Conservation (phyloP, 225 moss, liverwort and hornwort genomes). For the Sphagnum contortum region DNA sequence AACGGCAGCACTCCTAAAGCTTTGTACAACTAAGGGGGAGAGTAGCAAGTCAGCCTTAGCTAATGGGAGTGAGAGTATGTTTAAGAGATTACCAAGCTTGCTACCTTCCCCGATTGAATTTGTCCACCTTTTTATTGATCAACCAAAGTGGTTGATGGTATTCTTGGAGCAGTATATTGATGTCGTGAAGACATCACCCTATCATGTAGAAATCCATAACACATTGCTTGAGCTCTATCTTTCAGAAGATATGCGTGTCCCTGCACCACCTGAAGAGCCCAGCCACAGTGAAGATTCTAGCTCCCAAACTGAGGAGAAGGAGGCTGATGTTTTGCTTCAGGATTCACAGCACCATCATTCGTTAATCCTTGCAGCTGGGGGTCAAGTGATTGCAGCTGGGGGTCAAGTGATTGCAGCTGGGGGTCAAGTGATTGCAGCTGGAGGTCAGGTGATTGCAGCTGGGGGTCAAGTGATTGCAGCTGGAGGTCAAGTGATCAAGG, state of each 20-base stretch:
- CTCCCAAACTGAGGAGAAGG: conserved; percentile 31
- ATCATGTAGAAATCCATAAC: conserved; percentile 79
- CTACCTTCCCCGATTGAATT: conserved; percentile 85
- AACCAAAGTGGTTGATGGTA: conserved; percentile 93
- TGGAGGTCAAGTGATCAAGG: conserved; percentile 45
- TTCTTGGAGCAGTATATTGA: conserved; percentile 88
- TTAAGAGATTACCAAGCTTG: conserved; percentile 33
- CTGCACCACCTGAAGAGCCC: conserved; percentile 38
- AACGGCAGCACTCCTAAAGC: conserved; percentile 75
- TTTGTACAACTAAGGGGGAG: conserved; percentile 52
- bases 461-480: conserved; percentile 28
- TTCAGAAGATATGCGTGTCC: conserved; percentile 75
- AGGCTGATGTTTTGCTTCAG: conserved; percentile 14
- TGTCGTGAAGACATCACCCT: conserved; percentile 64
- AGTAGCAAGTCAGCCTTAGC: conserved; percentile 17
- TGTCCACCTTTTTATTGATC: conserved; percentile 85
- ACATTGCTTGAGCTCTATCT: conserved; percentile 95
- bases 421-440: conserved; percentile 46
- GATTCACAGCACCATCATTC: conserved; percentile 29
- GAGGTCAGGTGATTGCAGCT: conserved; percentile 10
- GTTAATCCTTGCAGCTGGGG: conserved; percentile 50
- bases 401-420: conserved; percentile 55
- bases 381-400: conserved; percentile 51
- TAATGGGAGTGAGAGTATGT: conserved; percentile 29
- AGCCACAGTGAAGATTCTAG: conserved; percentile 32